Conservation (phyloP, 192 early-diverging fungal species). For the Mortierella antarctica region DNA sequence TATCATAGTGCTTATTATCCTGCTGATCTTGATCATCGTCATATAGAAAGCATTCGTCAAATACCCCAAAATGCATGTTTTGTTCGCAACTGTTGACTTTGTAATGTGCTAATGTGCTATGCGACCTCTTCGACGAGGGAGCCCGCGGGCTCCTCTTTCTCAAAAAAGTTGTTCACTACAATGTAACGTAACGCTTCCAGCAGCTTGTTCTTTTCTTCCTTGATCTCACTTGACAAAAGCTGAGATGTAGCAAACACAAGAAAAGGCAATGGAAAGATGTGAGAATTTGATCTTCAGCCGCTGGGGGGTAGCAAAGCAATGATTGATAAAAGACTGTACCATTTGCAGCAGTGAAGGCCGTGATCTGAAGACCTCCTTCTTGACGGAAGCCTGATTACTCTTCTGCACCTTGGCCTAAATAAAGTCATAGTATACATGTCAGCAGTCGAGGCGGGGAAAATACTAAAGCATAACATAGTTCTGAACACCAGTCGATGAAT, state of each 20-base stretch:
- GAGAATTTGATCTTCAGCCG: not conserved
- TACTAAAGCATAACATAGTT: too few relatives aligned
- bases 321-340: conserved; percentile 22
- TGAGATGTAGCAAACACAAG: conserved; percentile 15
- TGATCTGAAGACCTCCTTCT: conserved; percentile 37
- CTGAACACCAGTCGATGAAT: not conserved
- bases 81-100: too few relatives aligned
- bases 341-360: conserved; percentile 54
- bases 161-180: conserved; percentile 66
- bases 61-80: not conserved
- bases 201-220: conserved; percentile 67
- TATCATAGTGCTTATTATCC: conserved; percentile 27
- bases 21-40: conserved; percentile 63
- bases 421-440: too few relatives aligned
- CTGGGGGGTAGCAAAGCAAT: not conserved
- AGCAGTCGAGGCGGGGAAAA: too few relatives aligned
- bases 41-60: conserved; percentile 39
- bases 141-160: conserved; percentile 17
- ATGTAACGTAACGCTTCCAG: conserved; percentile 74
- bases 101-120: not conserved
- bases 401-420: conserved; percentile 37
- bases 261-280: not conserved
- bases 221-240: conserved; percentile 70
- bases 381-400: conserved; percentile 3
- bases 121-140: conserved; percentile 26